Conservation (phyloP, 2,329 filamentous ascomycete species). For the Teratosphaeria destructans region DNA sequence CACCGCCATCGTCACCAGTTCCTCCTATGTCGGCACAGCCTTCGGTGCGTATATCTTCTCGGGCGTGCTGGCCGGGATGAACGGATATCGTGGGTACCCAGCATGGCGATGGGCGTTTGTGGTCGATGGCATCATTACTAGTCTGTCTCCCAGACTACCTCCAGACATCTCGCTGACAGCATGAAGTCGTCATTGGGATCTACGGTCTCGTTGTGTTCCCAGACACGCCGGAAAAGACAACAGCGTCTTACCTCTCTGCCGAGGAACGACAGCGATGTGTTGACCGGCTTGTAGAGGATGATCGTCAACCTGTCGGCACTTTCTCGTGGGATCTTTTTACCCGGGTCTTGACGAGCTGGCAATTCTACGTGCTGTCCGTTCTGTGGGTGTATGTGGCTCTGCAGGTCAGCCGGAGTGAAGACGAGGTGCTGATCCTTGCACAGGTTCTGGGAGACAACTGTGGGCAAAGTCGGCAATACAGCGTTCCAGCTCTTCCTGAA, state of each 20-base stretch:
- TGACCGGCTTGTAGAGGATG: constrained; percentile 5
- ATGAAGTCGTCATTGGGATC: constrained; percentile 4
- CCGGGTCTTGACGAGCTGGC: constrained; percentile 5
- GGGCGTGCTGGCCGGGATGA: neutral
- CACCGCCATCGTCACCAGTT: neutral
- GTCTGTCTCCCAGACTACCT: neutral
- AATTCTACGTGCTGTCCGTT: constrained; percentile 6
- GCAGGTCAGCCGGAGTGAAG: neutral
- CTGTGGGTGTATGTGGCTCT: constrained; percentile 2
- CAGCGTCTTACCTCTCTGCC: constrained; percentile 5
- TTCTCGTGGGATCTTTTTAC: constrained; percentile 5
- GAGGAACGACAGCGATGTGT: constrained; percentile 6
- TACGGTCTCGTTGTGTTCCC: constrained; percentile 8
- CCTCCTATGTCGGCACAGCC: neutral
- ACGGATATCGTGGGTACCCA: neutral
- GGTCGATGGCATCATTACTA: neutral
- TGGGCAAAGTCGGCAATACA: constrained; percentile 11
- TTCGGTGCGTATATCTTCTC: neutral
- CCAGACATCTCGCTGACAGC: neutral
- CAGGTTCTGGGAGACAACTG: constrained; percentile 7
- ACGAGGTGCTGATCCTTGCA: neutral
- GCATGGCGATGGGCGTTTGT: neutral
- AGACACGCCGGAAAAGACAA: constrained; percentile 7
- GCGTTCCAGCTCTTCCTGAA: constrained; percentile 10
- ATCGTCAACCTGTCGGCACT: constrained; percentile 4